Conservation (phyloP, 1,284 basidiomycete species). For the Boletus semigastroideus region DNA sequence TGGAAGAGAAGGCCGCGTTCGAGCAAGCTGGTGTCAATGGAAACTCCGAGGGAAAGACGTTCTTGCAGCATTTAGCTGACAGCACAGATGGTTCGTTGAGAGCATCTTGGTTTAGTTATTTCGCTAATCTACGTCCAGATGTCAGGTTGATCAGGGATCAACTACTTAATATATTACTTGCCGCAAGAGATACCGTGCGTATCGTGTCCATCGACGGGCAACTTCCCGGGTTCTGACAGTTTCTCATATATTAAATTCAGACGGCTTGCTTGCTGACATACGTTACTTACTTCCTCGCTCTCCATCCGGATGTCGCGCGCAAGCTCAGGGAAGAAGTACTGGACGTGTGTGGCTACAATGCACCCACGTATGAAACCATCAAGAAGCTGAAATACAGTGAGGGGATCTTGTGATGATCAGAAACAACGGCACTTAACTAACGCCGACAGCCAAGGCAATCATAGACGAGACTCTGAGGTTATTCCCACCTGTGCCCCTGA, state of each 20-base stretch:
- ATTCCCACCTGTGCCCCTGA: conserved; percentile 71
- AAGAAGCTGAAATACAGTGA: conserved; percentile 61
- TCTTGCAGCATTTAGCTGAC: conserved; percentile 65
- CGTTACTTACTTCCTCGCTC: conserved; percentile 63
- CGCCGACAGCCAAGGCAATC: conserved; percentile 59
- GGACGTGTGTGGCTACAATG: conserved; percentile 46
- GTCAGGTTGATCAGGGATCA: conserved; percentile 63
- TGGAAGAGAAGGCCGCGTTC: conserved; percentile 46
- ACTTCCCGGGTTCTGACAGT: conserved; percentile 3
- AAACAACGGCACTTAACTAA: conserved; percentile 5
- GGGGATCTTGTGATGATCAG: conserved; percentile 25
- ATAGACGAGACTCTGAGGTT: conserved; percentile 72
- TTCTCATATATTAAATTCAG: conserved; percentile 29
- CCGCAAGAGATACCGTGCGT: conserved; percentile 70
- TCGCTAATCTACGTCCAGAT: conserved; percentile 38
- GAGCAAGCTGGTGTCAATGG: conserved; percentile 39
- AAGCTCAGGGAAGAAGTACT: conserved; percentile 63
- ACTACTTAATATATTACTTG: conserved; percentile 69
- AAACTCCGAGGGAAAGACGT: conserved; percentile 53
- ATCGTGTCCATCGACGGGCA: conserved; percentile 18
- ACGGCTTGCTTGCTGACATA: conserved; percentile 65
- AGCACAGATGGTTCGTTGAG: conserved; percentile 53
- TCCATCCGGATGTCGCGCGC: conserved; percentile 52
- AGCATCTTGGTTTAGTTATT: conserved; percentile 2
- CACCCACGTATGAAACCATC: conserved; percentile 55